Percentiles rank a stretch among this genome's conserved stretches.
These are phyloP conservation scores for Phytophthora citricola DNA, from an alignment of 352 stramenopile genomes.

Conservation along the genomic window DNA sequence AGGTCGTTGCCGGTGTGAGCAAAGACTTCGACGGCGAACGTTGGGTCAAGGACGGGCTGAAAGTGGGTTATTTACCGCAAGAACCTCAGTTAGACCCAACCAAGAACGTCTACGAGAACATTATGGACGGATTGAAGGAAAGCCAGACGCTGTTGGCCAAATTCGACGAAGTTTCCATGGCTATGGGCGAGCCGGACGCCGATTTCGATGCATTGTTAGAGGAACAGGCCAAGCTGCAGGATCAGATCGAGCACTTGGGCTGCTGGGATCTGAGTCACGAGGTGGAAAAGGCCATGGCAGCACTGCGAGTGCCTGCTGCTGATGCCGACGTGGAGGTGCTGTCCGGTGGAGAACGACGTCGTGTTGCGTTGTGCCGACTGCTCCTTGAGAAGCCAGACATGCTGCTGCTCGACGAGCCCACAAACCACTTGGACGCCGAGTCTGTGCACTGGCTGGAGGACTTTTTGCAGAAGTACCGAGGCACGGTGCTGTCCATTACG, in stretches of 20 bases:
- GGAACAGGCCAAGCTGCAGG: conserved; percentile 88
- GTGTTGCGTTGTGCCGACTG: conserved; percentile 95
- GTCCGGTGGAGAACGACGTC: conserved; percentile 94
- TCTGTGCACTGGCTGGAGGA: conserved; percentile 97
- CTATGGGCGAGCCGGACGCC: conserved; percentile 91
- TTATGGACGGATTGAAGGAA: conserved; percentile 90
- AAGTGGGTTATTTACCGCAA: conserved; percentile 89
- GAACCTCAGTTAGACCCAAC: conserved; percentile 85
- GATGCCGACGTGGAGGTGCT: conserved; percentile 78
- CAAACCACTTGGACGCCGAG: conserved; percentile 98
- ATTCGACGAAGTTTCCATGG: conserved; percentile 90
- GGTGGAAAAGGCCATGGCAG: conserved; percentile 86
- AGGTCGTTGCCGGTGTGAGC: conserved; percentile 94
- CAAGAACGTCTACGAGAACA: conserved; percentile 92
- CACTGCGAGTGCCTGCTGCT: conserved; percentile 71
- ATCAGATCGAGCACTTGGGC: conserved; percentile 85
- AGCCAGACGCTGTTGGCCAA: conserved; percentile 75
- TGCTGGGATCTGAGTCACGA: conserved; percentile 87
- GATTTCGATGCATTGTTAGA: conserved; percentile 89
- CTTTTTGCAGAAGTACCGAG: conserved; percentile 96
- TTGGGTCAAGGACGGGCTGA: conserved; percentile 87
- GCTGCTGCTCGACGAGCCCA: conserved; percentile 97
- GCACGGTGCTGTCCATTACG: conserved; percentile 98
- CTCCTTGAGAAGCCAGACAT: conserved; percentile 97
- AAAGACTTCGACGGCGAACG: conserved; percentile 88